Evolutionary conservation across 495 filamentous ascomycete species (phyloP), one percentile per base, ranked within the genome.

Genomic region (Parathielavia hyrcaniae): DNA sequence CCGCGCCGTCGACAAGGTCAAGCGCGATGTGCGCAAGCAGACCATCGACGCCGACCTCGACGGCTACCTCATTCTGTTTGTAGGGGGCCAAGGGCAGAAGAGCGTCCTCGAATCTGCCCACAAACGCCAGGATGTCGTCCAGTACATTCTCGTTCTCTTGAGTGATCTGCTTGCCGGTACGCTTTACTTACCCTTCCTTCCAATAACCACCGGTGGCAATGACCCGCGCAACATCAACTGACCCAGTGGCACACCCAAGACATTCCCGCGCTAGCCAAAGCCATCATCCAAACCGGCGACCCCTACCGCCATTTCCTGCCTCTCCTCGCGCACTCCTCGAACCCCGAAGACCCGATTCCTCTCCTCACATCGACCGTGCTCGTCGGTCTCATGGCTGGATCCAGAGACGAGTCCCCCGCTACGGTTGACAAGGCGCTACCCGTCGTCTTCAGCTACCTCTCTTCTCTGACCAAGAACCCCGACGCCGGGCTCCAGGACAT

Each of bases 1-100:
- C 77, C 91, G 93, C 73, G 89, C 93, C 50, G 89, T 97, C 63
- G 95, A 97, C 72, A 98, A 97, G 75, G 90, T 93, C 61, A 87
- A 90, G 63, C 90, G 88, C 67, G 89, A 93, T 69, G 70, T 68
- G 60, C 83, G 91, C 67, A 83, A 83, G 65, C 81, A 91, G 64
- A 86, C 84, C 34, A 83, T 97, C 58, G 89, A 95, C 68, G 72
- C 73, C 23, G 89, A 97, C 71, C 73, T 91, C 9, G 75, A 84
- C 49, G 88, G 83, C 36, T 99, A 96, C 74, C 79, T 81, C 51
- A 75, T 76, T 44, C 79, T 97, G 60, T 83, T 99, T 61, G 77
- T 96, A 9, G 93, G 93, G 44, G 73, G 67, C 39, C 77, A 82
- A 34, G 77, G 80, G 39, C 83, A 80, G 48, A 81, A 78, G 60